phyloP scores from a whole-genome alignment of 495 filamentous ascomycete genomes.

The Lepraria neglecta region DNA sequence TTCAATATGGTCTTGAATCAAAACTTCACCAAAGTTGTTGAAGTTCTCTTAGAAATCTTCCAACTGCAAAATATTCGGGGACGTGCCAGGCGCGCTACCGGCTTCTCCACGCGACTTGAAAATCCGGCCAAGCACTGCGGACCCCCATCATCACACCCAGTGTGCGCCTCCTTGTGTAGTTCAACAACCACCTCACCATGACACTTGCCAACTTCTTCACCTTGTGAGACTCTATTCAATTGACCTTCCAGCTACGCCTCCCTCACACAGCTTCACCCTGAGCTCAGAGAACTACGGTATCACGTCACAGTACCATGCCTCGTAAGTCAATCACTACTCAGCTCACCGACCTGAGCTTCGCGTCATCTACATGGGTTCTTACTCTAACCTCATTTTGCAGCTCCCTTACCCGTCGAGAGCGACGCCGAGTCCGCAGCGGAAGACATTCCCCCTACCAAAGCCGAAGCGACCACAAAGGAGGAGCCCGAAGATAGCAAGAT shows the following conservation, averaged over 20 bases:
- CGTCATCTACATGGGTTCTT: background rate
- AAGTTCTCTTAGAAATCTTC: background rate
- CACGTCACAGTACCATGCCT: slow-evolving; percentile 18
- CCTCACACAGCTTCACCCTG: background rate
- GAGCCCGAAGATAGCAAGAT: slow-evolving; percentile 21
- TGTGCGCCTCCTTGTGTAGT: slow-evolving; percentile 15
- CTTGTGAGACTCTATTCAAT: background rate
- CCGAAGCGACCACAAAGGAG: slow-evolving; percentile 33
- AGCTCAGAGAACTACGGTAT: background rate
- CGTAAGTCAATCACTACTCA: slow-evolving; percentile 18
- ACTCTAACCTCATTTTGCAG: slow-evolving; percentile 24
- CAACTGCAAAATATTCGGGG: slow-evolving; percentile 9
- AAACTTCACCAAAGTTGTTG: too few species aligned
- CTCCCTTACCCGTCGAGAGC: slow-evolving; percentile 39
- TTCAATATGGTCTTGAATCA: too few species aligned
- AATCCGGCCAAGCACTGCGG: slow-evolving; percentile 1
- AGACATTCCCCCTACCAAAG: slow-evolving; percentile 30
- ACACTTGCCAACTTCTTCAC: slow-evolving; percentile 10
- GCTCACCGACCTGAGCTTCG: slow-evolving; percentile 5
- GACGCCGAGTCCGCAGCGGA: slow-evolving; percentile 43
- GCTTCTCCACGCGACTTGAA: slow-evolving; percentile 26
- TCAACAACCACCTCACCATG: slow-evolving; percentile 4
- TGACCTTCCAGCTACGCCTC: background rate
- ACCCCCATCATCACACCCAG: background rate
- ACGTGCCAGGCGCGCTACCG: slow-evolving; percentile 21